These are phyloP conservation scores for Kodamaea jinghongensis DNA, from an alignment of 805 yeast genomes.

Conservation along the genomic window DNA sequence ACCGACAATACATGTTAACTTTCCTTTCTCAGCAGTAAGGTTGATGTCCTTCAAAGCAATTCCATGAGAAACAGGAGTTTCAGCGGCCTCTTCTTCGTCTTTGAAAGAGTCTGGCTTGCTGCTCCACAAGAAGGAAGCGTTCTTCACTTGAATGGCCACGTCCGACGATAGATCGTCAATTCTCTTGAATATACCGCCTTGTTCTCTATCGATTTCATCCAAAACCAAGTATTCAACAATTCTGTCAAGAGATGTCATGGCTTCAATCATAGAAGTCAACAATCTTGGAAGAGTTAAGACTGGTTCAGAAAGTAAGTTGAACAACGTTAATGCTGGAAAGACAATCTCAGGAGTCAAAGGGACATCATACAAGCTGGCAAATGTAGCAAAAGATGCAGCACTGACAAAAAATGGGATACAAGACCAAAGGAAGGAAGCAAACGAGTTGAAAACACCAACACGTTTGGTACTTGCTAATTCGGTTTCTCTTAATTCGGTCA, in stretches of 20 bases:
- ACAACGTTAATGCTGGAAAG: conserved; percentile 41
- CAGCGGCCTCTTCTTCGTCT: conserved; percentile 20
- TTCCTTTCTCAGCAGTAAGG: conserved; percentile 33
- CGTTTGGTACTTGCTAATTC: conserved; percentile 28
- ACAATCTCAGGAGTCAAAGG: conserved; percentile 36
- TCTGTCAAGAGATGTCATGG: conserved; percentile 33
- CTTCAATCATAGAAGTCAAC: conserved; percentile 27
- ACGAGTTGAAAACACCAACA: conserved; percentile 33
- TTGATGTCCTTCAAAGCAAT: conserved; percentile 31
- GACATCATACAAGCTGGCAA: conserved; percentile 20
- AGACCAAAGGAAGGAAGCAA: conserved; percentile 34
- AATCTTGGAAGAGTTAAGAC: conserved; percentile 32
- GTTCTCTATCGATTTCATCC: conserved; percentile 32
- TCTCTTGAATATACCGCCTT: conserved; percentile 17
- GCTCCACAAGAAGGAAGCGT: conserved; percentile 36
- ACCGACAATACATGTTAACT: conserved; percentile 41
- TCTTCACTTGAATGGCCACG: conserved; percentile 24
- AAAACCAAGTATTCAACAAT: conserved; percentile 29
- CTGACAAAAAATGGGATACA: conserved; percentile 38
- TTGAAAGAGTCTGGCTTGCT: conserved; percentile 10
- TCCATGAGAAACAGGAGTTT: conserved; percentile 13
- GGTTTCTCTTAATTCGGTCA: conserved; percentile 31
- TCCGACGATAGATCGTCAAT: conserved; percentile 15
- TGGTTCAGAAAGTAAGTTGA: conserved; percentile 35
- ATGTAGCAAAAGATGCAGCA: conserved; percentile 30